Conservation (phyloP, 2,329 filamentous ascomycete species). For the Diplodia sapinea region DNA sequence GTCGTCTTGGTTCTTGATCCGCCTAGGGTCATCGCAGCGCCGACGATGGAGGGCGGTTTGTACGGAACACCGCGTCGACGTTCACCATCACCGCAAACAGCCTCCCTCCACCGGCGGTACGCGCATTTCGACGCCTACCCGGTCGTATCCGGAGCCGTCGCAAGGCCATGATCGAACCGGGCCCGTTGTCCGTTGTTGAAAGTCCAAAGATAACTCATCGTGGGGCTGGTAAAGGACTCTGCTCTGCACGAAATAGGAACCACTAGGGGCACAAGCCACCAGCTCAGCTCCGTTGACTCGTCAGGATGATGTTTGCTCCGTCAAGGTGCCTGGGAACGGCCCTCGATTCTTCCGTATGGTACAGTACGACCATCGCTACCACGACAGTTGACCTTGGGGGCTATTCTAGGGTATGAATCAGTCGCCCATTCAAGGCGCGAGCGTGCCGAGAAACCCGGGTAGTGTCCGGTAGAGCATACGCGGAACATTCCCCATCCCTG, state of each 20-base stretch:
- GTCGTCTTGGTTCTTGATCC: not conserved
- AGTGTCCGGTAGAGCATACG: not conserved
- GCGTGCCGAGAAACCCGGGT: not conserved
- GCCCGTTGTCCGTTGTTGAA: not conserved
- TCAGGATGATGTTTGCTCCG: not conserved
- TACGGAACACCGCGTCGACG: not conserved
- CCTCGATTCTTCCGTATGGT: not conserved
- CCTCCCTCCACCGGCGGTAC: not conserved
- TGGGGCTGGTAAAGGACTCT: not conserved
- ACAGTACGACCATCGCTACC: conserved; percentile 1
- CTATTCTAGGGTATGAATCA: too few relatives aligned
- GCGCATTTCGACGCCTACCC: not conserved
- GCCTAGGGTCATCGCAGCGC: too few relatives aligned
- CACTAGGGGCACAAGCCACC: conserved; percentile 2
- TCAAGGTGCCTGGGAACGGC: conserved; percentile 2
- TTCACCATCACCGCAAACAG: not conserved
- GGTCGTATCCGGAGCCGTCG: not conserved
- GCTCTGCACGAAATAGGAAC: not conserved
- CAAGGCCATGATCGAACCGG: not conserved
- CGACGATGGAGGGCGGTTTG: too few relatives aligned
- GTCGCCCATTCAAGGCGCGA: not conserved
- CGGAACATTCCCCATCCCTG: not conserved
- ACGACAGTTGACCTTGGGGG: not conserved
- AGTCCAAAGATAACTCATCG: not conserved
- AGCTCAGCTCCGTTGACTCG: not conserved